Percentiles rank a stretch among this genome's conserved stretches.
These are phyloP conservation scores for Apium graveolens DNA, from an alignment of 129 eudicot genomes.

Conservation along the genomic window DNA sequence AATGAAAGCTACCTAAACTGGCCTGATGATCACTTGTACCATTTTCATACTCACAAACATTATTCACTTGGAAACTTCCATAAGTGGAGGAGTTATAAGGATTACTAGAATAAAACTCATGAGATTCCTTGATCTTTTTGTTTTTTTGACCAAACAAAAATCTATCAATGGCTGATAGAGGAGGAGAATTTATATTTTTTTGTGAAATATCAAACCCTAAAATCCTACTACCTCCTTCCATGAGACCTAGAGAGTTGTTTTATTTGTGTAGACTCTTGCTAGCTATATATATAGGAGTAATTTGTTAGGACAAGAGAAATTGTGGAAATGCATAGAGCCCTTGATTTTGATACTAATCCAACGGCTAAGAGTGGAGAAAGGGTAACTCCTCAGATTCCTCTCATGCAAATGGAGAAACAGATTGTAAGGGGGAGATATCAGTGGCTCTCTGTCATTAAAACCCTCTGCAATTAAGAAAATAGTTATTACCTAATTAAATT, in stretches of 20 bases:
- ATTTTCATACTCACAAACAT: constrained; percentile 9
- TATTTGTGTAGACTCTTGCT: neutral
- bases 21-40: neutral
- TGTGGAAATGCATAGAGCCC: neutral
- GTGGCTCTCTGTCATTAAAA: neutral
- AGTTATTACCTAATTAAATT: neutral
- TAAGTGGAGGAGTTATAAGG: neutral
- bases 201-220: neutral
- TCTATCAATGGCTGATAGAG: constrained; percentile 54
- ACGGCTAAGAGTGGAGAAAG: neutral
- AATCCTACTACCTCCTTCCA: constrained; percentile 1
- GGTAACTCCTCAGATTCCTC: constrained; percentile 5
- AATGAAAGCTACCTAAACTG: constrained; percentile 13
- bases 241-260: neutral
- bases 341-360: neutral
- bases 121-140: constrained; percentile 20
- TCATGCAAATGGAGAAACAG: neutral
- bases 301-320: neutral
- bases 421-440: neutral
- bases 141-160: constrained; percentile 49
- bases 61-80: neutral
- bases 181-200: constrained; percentile 15
- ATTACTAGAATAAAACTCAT: constrained; percentile 16
- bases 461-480: constrained; percentile 4
- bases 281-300: neutral